phyloP scores from a whole-genome alignment of 2,329 filamentous ascomycete species.

The Albophoma yamanashiensis region DNA sequence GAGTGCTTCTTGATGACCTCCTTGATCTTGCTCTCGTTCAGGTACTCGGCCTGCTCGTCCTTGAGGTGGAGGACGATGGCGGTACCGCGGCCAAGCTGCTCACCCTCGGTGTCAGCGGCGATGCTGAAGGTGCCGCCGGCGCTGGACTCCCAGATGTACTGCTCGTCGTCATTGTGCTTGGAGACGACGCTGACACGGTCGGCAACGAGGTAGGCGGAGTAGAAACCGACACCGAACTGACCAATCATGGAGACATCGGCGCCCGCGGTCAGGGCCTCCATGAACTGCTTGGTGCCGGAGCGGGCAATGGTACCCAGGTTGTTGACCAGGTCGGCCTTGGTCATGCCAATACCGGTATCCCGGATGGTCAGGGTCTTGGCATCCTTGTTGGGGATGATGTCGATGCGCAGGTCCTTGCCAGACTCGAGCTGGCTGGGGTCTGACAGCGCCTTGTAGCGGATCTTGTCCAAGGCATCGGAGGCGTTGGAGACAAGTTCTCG shows the following conservation, averaged over 20 bases:
- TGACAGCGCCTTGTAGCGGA: slow-evolving; percentile 95
- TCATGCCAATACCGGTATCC: slow-evolving; percentile 99
- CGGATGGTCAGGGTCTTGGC: slow-evolving; percentile 95
- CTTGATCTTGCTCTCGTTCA: slow-evolving; percentile 99
- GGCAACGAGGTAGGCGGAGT: slow-evolving; percentile 98
- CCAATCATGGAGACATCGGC: slow-evolving; percentile 99
- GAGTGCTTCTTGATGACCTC: slow-evolving; percentile 99
- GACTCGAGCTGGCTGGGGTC: slow-evolving; percentile 95
- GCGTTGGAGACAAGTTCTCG: slow-evolving; percentile 97
- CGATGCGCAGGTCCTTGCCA: slow-evolving; percentile 96
- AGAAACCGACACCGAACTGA: slow-evolving; percentile 99
- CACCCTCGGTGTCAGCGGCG: slow-evolving; percentile 77
- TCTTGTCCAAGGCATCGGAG: slow-evolving; percentile 99
- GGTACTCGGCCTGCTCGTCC: slow-evolving; percentile 97
- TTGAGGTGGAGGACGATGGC: slow-evolving; percentile 98
- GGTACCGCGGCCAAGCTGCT: slow-evolving; percentile 85
- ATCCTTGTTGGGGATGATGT: slow-evolving; percentile 97
- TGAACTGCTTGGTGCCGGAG: slow-evolving; percentile 99
- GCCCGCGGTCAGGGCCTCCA: slow-evolving; percentile 97
- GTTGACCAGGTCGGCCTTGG: slow-evolving; percentile 99
- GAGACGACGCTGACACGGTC: slow-evolving; percentile 92
- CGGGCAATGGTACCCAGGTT: slow-evolving; percentile 99
- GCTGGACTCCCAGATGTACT: slow-evolving; percentile 98
- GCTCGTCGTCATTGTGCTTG: slow-evolving; percentile 99
- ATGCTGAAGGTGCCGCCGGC: slow-evolving; percentile 97